A percentile compares a stretch with the other conserved stretches of the same genome.
These are phyloP conservation scores for Arctium lappa DNA, from an alignment of 129 eudicot species.

Conservation along the genomic window DNA sequence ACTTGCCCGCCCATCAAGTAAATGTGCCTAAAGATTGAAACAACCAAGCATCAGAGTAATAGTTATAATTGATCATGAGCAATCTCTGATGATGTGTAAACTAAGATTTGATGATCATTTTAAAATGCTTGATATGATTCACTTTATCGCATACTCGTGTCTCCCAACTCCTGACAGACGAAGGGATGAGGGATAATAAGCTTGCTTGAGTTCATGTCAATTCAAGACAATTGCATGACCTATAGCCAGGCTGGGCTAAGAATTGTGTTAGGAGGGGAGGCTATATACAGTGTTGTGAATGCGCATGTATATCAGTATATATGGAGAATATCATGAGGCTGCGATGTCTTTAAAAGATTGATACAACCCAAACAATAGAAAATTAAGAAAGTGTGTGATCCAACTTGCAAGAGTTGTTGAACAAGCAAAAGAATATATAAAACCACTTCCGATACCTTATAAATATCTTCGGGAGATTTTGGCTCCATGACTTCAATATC, in stretches of 20 bases:
- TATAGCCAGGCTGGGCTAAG: too few relatives aligned
- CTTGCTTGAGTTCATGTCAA: too few relatives aligned
- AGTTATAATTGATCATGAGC: background rate
- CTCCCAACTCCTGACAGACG: too few relatives aligned
- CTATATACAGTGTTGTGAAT: too few relatives aligned
- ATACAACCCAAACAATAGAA: background rate
- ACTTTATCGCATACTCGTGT: too few relatives aligned
- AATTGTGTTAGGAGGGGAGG: too few relatives aligned
- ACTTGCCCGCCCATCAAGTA: slow-evolving; percentile 97
- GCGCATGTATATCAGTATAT: too few relatives aligned
- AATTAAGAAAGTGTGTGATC: background rate
- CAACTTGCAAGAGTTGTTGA: slow-evolving; percentile 8
- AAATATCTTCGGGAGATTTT: slow-evolving; percentile 96
- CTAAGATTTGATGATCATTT: background rate
- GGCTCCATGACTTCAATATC: slow-evolving; percentile 99
- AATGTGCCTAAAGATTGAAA: slow-evolving; percentile 60
- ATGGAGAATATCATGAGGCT: too few relatives aligned
- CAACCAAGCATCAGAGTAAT: background rate
- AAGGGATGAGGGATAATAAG: too few relatives aligned
- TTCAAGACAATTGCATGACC: too few relatives aligned
- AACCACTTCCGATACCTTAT: slow-evolving; percentile 34
- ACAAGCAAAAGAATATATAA: too few relatives aligned
- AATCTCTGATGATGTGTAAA: background rate
- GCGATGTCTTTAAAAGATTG: background rate
- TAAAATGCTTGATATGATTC: background rate